Evolutionary conservation across 352 stramenopile genomes (phyloP).

Genomic region (Phytopythium oedochilum): DNA sequence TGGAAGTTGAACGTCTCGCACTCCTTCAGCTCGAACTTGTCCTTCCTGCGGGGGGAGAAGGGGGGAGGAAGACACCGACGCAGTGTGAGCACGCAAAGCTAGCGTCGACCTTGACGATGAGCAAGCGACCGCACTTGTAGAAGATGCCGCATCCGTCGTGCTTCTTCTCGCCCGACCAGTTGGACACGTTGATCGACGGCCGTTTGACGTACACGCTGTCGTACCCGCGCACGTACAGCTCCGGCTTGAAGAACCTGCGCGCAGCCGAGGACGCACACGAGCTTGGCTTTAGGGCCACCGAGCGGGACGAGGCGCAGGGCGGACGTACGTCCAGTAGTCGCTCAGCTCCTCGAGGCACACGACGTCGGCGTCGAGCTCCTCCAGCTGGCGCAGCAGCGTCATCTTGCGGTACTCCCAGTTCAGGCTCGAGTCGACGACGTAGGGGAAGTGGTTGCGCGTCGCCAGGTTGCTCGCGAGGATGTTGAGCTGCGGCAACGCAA

Average conservation of each 20-base stretch:
- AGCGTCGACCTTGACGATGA: neutral
- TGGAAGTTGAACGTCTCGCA: conserved; percentile 86
- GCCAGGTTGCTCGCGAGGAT: conserved; percentile 85
- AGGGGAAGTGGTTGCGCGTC: conserved; percentile 82
- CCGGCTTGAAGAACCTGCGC: conserved; percentile 75
- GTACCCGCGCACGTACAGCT: conserved; percentile 69
- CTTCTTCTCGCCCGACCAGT: conserved; percentile 87
- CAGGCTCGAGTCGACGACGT: conserved; percentile 75
- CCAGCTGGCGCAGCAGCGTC: conserved; percentile 65
- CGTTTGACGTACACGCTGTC: conserved; percentile 85
- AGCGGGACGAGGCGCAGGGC: neutral
- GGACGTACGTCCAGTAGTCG: conserved; percentile 85
- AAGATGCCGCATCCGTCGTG: conserved; percentile 87
- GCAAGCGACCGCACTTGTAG: conserved; percentile 51
- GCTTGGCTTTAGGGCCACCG: no score
- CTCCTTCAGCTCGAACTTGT: conserved; percentile 85
- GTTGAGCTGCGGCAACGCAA: conserved; percentile 49
- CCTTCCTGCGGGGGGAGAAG: conserved; percentile 32
- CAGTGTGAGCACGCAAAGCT: neutral
- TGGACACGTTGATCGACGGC: conserved; percentile 79
- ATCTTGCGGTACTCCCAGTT: conserved; percentile 84
- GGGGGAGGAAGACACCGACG: no score
- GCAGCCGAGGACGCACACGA: neutral
- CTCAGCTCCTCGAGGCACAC: conserved; percentile 84
- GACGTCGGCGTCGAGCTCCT: conserved; percentile 73